Evolutionary conservation across 2,329 filamentous ascomycete species (phyloP).

Genomic region (Cercospora zeina): DNA sequence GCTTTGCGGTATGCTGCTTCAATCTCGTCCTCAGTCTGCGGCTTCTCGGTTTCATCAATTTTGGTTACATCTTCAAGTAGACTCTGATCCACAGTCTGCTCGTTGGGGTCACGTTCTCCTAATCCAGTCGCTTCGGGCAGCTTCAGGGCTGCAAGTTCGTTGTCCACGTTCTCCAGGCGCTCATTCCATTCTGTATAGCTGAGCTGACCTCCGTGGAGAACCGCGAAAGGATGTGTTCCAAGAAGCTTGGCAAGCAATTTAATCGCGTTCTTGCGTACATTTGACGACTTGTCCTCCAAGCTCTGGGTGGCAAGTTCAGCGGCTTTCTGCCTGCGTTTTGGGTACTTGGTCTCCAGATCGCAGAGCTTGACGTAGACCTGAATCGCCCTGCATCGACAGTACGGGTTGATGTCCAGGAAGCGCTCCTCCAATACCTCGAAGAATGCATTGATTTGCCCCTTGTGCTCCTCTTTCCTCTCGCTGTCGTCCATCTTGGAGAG

Average conservation of each 20-base stretch:
- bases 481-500: slow-evolving; percentile 76
- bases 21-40: slow-evolving; percentile 78
- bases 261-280: slow-evolving; percentile 91
- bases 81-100: slow-evolving; percentile 71
- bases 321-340: slow-evolving; percentile 83
- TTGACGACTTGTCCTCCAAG: slow-evolving; percentile 96
- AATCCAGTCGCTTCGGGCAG: slow-evolving; percentile 79
- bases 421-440: slow-evolving; percentile 96
- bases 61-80: slow-evolving; percentile 88
- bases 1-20: slow-evolving; percentile 73
- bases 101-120: slow-evolving; percentile 62
- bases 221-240: slow-evolving; percentile 89
- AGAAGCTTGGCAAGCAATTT: slow-evolving; percentile 86
- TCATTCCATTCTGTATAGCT: slow-evolving; percentile 82
- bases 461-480: slow-evolving; percentile 87
- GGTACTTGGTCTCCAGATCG: slow-evolving; percentile 93
- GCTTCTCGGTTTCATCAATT: slow-evolving; percentile 63
- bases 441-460: slow-evolving; percentile 92
- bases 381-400: slow-evolving; percentile 85
- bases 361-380: slow-evolving; percentile 92
- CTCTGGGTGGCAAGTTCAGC: slow-evolving; percentile 86
- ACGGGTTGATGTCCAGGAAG: slow-evolving; percentile 94
- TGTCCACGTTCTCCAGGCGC: slow-evolving; percentile 77
- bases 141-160: slow-evolving; percentile 76
- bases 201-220: slow-evolving; percentile 85